A percentile compares a stretch with the other conserved stretches of the same genome.
Conservation (phyloP, 768 basidiomycete species). For the Macrocybe gigantea region DNA sequence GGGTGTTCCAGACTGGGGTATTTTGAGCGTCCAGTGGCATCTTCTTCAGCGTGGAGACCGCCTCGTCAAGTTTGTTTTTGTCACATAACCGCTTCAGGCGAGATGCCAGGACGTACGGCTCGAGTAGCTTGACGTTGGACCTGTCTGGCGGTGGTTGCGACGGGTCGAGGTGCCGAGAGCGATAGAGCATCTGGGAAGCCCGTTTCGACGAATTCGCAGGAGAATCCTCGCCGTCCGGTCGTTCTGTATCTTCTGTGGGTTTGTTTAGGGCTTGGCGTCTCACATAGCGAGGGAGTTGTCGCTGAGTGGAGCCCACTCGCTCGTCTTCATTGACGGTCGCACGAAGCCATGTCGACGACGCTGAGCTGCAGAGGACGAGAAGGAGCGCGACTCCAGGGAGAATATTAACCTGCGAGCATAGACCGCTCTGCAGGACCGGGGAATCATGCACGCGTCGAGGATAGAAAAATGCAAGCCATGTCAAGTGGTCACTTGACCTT, state of each 20-base stretch:
- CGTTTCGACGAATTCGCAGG: conserved; percentile 3
- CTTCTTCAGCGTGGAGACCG: conserved; percentile 60
- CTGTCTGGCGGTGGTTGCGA: conserved; percentile 18
- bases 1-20: conserved; percentile 70
- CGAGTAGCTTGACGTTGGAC: conserved; percentile 36
- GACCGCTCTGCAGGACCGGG: conserved; percentile 6
- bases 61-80: conserved; percentile 51
- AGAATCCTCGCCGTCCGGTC: conserved; percentile 4
- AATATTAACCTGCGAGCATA: conserved; percentile 9
- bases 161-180: conserved; percentile 37
- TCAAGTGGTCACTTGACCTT: no score
- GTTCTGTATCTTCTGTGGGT: not conserved
- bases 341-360: no score
- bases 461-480: no score
- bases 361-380: no score
- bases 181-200: conserved; percentile 16
- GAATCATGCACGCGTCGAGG: not conserved
- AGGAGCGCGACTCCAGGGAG: conserved; percentile 13
- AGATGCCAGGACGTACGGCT: conserved; percentile 56
- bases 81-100: conserved; percentile 56
- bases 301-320: not conserved
- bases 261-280: conserved; percentile 16
- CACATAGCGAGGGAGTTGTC: conserved; percentile 22
- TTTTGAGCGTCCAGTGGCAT: conserved; percentile 73
- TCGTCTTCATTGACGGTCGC: not conserved